Base-by-base conservation (phyloP, 441 rosid genomes). In the Arabidopsis hybrid region DNA sequence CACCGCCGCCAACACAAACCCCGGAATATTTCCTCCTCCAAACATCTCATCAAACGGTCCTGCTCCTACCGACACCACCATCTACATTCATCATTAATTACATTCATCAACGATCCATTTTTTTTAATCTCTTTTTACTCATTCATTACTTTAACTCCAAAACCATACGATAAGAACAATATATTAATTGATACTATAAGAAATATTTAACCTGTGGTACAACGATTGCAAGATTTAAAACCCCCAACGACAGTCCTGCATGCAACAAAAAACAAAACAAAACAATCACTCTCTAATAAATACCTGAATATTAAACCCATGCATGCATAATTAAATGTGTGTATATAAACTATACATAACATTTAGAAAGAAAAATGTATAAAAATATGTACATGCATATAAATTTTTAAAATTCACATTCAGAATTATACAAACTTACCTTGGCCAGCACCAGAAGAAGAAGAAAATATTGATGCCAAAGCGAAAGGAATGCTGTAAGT, bases 401-500 rank as follows among this genome's bases (percentile, higher is more conserved):
- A 50, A 5, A 1, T 11, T 39, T 3, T 16, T 17, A 9, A 8
- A 10, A 21, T 5, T 31, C 12, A 36, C 6, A 56, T 16, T 11
- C 1, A 29, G 2, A 53, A 18, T 35, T 46, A 35, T 26, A 8
- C 1, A n/a, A 49, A 34, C 2, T 62, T 79, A 89, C 96, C 98
- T 89, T 92, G 95, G 40, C 98, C 97, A 18, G 91, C 93, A 43
- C 89, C 89, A 1, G 90, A 52, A 10, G 75, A 65, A 62, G 79
- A 76, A 4, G 86, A 89, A 63, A 83, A 89, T 63, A 92, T 92
- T 5, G 97, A 92, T 42, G 97, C 93, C 83, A 92, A 50, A 71
- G 97, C 95, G 65, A 89, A 92, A 6, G 98, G 98, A 62, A 92
- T 78, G 51, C 90, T 91, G 79, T 38, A 89, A 46, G 97, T 92